Evolutionary conservation across 441 rosid genomes (phyloP).

Genomic region (Kokia cookei): DNA sequence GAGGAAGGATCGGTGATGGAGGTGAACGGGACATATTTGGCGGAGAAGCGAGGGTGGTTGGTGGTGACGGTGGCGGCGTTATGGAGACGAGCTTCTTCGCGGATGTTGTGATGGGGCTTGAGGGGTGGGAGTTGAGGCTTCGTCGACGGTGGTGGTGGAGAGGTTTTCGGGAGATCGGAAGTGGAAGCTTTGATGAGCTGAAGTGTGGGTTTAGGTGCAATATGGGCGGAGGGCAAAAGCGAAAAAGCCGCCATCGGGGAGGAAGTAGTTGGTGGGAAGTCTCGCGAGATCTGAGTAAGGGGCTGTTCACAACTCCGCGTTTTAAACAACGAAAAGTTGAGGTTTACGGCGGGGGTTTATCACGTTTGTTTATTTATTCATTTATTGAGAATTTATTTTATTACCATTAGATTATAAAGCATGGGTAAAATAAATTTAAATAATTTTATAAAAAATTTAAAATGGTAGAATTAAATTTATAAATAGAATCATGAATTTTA

Average conservation of each 20-base stretch:
- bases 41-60: constrained; percentile 28
- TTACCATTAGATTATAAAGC: no score
- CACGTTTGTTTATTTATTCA: no score
- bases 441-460: no score
- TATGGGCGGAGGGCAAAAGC: constrained; percentile 2
- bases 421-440: no score
- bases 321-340: neutral
- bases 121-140: neutral
- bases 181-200: constrained; percentile 13
- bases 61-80: constrained; percentile 7
- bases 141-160: neutral
- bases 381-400: neutral
- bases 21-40: constrained; percentile 60
- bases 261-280: neutral
- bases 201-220: neutral
- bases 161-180: neutral
- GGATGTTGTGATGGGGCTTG: constrained; percentile 25
- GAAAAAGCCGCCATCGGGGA: constrained; percentile 24
- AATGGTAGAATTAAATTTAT: no score
- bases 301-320: neutral
- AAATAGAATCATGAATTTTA: no score
- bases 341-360: neutral
- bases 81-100: constrained; percentile 55
- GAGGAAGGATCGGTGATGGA: constrained; percentile 8
- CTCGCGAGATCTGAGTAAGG: neutral